Conservation (phyloP, 2,329 filamentous ascomycete genomes). For the Penicillium sp. region DNA sequence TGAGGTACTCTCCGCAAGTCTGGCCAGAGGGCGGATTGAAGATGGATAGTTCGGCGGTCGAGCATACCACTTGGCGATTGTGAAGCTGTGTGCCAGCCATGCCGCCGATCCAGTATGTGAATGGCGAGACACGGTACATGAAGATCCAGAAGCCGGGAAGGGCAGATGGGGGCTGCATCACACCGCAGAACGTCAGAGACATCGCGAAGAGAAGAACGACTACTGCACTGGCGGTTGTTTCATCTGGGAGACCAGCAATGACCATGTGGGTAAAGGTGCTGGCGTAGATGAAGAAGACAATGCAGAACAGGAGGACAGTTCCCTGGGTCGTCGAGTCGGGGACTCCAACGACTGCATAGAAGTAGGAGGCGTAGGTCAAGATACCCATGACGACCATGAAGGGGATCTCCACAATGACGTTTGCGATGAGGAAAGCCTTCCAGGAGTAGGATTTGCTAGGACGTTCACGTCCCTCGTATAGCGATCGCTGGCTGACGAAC, state of each 20-base stretch:
- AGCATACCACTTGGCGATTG: conserved; percentile 64
- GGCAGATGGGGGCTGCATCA: conserved; percentile 63
- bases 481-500: conserved; percentile 74
- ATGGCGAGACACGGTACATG: conserved; percentile 61
- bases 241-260: conserved; percentile 71
- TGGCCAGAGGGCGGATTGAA: conserved; percentile 59
- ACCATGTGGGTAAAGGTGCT: conserved; percentile 77
- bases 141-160: conserved; percentile 69
- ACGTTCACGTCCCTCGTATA: conserved; percentile 82
- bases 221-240: conserved; percentile 71
- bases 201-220: conserved; percentile 76
- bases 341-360: conserved; percentile 70
- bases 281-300: conserved; percentile 74
- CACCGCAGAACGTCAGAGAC: conserved; percentile 71
- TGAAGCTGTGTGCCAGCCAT: conserved; percentile 70
- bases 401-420: conserved; percentile 79
- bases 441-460: conserved; percentile 82
- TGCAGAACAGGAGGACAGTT: conserved; percentile 74
- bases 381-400: conserved; percentile 75
- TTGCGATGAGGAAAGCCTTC: conserved; percentile 79
- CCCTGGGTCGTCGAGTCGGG: conserved; percentile 66
- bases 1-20: conserved; percentile 62
- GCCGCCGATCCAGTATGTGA: conserved; percentile 52
- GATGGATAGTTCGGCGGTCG: conserved; percentile 63
- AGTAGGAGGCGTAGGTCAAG: conserved; percentile 76